phyloP scores from a whole-genome alignment of 1,284 basidiomycete genomes.

The Austroboletus novae-zelandiae region DNA sequence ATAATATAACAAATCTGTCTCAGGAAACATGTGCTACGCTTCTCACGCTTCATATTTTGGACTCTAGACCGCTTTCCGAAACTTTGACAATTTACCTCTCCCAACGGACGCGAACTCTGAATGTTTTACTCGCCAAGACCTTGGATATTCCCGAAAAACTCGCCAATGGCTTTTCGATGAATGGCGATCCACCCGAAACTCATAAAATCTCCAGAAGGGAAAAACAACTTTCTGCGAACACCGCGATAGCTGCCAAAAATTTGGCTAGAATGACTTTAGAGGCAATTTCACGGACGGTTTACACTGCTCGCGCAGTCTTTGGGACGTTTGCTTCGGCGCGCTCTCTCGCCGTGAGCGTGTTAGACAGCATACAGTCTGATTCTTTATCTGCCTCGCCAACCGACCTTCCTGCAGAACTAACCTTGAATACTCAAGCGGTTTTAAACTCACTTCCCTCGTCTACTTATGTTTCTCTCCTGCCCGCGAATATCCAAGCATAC shows the following conservation, averaged over 20 bases:
- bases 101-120: slow-evolving; percentile 70
- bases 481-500: slow-evolving; percentile 60
- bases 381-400: slow-evolving; percentile 19
- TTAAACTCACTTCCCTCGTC: slow-evolving; percentile 69
- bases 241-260: slow-evolving; percentile 40
- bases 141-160: slow-evolving; percentile 19
- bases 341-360: slow-evolving; percentile 55
- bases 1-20: neutral
- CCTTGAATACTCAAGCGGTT: slow-evolving; percentile 59
- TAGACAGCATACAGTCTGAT: slow-evolving; percentile 61
- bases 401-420: slow-evolving; percentile 51
- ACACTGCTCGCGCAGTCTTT: slow-evolving; percentile 54
- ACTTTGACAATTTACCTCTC: slow-evolving; percentile 67
- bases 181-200: slow-evolving; percentile 35
- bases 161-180: slow-evolving; percentile 15
- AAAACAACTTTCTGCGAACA: slow-evolving; percentile 9
- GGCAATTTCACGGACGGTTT: slow-evolving; percentile 55
- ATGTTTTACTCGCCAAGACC: slow-evolving; percentile 43
- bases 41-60: slow-evolving; percentile 79
- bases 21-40: slow-evolving; percentile 75
- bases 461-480: slow-evolving; percentile 65
- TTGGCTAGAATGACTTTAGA: slow-evolving; percentile 50
- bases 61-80: slow-evolving; percentile 74
- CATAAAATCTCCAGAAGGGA: slow-evolving; percentile 18
- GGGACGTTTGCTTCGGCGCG: slow-evolving; percentile 27